Evolutionary conservation across 1,139 yeast species (phyloP), one percentile per base, ranked within the genome.

Genomic region (Pichia sp.): DNA sequence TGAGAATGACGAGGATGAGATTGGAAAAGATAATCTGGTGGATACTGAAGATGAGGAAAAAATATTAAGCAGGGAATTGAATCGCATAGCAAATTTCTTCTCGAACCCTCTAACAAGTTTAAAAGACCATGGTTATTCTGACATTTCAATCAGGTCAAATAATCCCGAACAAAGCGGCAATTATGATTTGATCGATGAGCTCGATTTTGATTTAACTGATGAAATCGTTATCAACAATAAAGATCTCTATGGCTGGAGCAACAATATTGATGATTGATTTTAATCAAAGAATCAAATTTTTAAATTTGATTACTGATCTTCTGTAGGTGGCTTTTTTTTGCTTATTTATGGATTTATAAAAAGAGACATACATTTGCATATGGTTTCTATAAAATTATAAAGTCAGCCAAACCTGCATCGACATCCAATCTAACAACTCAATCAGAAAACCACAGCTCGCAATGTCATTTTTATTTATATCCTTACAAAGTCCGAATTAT

Each of bases 191-290:
- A 49, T 53, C 33, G 57, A 54, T 33, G 53, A 50, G 3, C 52
- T 57, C 26, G 48, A 50, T 38, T 52, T 48, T 43, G 56, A 56
- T 7, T 50, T 58, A 36, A 56, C 55, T 43, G 60, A 56, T 33
- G 59, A 57, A 36, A 42, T 29, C 42, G 46, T 23, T 44, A 41
- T 37, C 10, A 37, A 36, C 29, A 38, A 41, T 40, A 29, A 32
- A 5, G 29, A 40, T 26, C 6, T 41, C 4, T 41, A 37, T 32
- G 34, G 38, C n/a, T 40, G 42, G 48, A 27, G 35, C n/a, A 29
- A 29, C 10, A 29, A 23, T 28, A 9, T 26, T 29, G 27, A 28
- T 16, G 23, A 16, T 16, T 16, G 23, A 16, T 16, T 16, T 16
- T 16, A 16, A 16, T 16, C 23, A 16, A 16, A 16, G 2, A 16